A percentile compares a stretch with the other conserved stretches of the same genome.
Conservation (phyloP, 805 yeast genomes). For the Monosporozyma yasuniensis region DNA sequence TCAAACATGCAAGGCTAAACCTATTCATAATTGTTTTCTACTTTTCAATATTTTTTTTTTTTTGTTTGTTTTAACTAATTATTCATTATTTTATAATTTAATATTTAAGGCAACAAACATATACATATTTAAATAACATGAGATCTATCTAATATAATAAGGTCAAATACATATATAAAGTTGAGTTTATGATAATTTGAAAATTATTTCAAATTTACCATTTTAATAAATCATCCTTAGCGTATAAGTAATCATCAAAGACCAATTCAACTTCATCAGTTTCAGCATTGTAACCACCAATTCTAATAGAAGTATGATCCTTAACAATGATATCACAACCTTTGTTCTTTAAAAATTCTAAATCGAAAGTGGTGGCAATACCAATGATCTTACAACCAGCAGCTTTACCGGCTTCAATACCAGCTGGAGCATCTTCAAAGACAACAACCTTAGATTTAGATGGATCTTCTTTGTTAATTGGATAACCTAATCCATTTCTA, state of each 20-base stretch:
- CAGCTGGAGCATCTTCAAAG: slow-evolving; percentile 88
- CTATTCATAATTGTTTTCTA: too few species aligned
- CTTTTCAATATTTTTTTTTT: too few species aligned
- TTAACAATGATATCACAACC: slow-evolving; percentile 80
- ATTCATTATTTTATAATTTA: too few species aligned
- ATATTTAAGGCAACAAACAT: too few species aligned
- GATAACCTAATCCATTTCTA: slow-evolving; percentile 32
- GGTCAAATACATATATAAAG: background rate
- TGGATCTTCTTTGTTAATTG: slow-evolving; percentile 30
- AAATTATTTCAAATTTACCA: slow-evolving; percentile 26
- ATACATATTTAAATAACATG: too few species aligned
- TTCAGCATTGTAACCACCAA: slow-evolving; percentile 43
- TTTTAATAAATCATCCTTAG: slow-evolving; percentile 29
- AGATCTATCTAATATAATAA: background rate
- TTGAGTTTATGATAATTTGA: too few species aligned
- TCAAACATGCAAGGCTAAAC: background rate
- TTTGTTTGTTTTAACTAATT: too few species aligned
- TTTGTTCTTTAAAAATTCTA: slow-evolving; percentile 56
- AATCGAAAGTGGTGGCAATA: slow-evolving; percentile 69
- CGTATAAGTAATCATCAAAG: slow-evolving; percentile 33
- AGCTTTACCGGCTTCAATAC: slow-evolving; percentile 71
- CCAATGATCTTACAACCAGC: slow-evolving; percentile 81
- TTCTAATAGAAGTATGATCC: slow-evolving; percentile 54
- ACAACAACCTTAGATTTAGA: slow-evolving; percentile 44
- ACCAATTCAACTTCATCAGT: slow-evolving; percentile 32